Evolutionary conservation across 768 basidiomycete genomes (phyloP).

Genomic region (Collybiopsis luxurians): DNA sequence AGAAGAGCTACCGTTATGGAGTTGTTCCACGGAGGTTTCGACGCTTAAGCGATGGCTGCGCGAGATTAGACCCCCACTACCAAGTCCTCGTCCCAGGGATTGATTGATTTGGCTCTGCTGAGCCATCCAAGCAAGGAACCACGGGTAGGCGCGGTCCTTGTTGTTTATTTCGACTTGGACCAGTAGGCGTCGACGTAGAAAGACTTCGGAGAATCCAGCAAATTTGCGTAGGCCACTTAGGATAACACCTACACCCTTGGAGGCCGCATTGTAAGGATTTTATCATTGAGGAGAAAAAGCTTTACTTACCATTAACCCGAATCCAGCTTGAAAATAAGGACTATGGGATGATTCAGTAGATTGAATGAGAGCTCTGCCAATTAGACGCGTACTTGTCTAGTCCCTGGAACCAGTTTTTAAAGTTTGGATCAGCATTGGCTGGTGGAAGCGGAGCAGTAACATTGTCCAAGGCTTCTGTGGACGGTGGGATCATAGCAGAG

Average conservation of each 20-base stretch:
- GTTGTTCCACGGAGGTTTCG: conserved; percentile 86
- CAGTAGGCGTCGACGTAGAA: conserved; percentile 85
- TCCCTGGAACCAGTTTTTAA: conserved; percentile 1
- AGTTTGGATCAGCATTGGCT: background rate
- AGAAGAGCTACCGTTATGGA: conserved; percentile 87
- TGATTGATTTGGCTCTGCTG: conserved; percentile 42
- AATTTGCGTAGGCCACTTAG: conserved; percentile 74
- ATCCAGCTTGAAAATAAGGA: conserved; percentile 97
- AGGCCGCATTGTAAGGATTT: background rate
- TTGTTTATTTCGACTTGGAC: conserved; percentile 96
- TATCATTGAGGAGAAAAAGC: background rate
- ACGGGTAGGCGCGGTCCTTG: conserved; percentile 91
- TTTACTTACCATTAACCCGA: conserved; percentile 84
- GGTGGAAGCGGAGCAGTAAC: background rate
- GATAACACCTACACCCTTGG: conserved; percentile 87
- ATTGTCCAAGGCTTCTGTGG: background rate
- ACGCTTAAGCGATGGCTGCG: conserved; percentile 93
- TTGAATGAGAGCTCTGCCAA: conserved; percentile 4
- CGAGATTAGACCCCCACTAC: conserved; percentile 41
- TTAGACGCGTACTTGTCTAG: conserved; percentile 58
- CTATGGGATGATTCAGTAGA: conserved; percentile 39
- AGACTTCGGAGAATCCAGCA: conserved; percentile 61
- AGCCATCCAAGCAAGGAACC: conserved; percentile 98
- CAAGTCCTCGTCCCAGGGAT: conserved; percentile 24
- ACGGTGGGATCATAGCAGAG: too few relatives aligned